These are phyloP conservation scores for Phytophthora pluvialis DNA, from an alignment of 352 stramenopile species.

Conservation along the genomic window DNA sequence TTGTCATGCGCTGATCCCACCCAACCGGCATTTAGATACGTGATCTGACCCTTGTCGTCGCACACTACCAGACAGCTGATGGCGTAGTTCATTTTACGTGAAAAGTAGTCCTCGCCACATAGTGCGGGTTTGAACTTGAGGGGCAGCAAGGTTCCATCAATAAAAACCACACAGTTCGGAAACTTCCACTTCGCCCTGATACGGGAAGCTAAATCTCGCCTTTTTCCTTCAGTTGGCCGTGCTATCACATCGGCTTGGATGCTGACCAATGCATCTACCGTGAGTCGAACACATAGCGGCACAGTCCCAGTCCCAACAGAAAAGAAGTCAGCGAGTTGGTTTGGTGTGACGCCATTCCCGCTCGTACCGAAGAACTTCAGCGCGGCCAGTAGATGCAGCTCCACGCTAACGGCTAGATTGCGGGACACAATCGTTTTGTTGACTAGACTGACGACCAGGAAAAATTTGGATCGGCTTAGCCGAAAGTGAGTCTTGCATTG, in stretches of 20 bases:
- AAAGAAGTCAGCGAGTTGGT: no score
- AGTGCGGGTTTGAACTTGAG: not conserved
- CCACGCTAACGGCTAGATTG: no score
- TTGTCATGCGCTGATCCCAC: not conserved
- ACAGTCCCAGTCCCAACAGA: no score
- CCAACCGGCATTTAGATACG: not conserved
- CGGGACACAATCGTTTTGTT: no score
- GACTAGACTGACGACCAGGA: no score
- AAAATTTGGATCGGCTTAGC: no score
- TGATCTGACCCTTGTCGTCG: not conserved
- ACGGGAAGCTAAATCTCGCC: not conserved
- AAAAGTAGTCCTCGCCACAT: slow-evolving; percentile 2
- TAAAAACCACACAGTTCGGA: not conserved
- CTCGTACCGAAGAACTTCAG: no score
- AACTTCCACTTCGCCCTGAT: slow-evolving; percentile 1
- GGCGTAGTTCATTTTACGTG: not conserved
- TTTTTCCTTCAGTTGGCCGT: not conserved
- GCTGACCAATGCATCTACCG: no score
- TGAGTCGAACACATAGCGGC: no score
- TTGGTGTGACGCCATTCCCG: no score
- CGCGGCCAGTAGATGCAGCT: no score
- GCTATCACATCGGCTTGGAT: not conserved
- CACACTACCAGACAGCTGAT: not conserved
- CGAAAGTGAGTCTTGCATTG: no score
- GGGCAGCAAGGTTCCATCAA: not conserved